Conservation (phyloP, 768 basidiomycete genomes). For the Clitopilus hobsonii region DNA sequence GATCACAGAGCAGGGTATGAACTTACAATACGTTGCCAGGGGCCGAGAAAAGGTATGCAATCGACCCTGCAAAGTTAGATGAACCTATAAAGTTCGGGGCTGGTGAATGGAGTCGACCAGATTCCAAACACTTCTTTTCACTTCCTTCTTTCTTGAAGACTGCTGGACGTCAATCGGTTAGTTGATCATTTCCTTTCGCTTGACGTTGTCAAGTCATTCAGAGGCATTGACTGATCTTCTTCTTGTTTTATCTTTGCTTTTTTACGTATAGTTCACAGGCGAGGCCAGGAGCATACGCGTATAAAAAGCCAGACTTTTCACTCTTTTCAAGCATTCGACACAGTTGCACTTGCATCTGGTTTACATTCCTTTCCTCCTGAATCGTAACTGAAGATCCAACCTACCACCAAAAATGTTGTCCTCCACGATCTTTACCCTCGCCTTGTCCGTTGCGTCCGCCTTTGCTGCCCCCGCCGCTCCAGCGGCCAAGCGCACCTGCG, state of each 20-base stretch:
- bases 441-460: constrained; percentile 12
- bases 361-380: not conserved
- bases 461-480: constrained; percentile 13
- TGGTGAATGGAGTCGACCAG: not conserved
- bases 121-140: not conserved
- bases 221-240: not conserved
- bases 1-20: not conserved
- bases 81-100: not conserved
- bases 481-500: constrained; percentile 12
- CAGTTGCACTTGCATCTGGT: not conserved
- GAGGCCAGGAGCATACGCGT: not conserved
- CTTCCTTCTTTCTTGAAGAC: not conserved
- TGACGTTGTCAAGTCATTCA: not conserved
- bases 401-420: constrained; percentile 15
- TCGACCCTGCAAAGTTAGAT: not conserved
- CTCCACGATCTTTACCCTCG: constrained; percentile 14
- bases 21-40: not conserved
- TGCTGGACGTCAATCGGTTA: not conserved
- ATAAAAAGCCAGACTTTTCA: not conserved
- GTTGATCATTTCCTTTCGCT: not conserved
- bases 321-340: not conserved
- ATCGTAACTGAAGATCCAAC: too few relatives aligned
- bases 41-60: not conserved
- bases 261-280: not conserved
- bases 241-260: not conserved